A percentile compares a stretch with the other conserved stretches of the same genome.
phyloP scores from a whole-genome alignment of 2,329 filamentous ascomycete species.

The Raffaelea deltoideospora region DNA sequence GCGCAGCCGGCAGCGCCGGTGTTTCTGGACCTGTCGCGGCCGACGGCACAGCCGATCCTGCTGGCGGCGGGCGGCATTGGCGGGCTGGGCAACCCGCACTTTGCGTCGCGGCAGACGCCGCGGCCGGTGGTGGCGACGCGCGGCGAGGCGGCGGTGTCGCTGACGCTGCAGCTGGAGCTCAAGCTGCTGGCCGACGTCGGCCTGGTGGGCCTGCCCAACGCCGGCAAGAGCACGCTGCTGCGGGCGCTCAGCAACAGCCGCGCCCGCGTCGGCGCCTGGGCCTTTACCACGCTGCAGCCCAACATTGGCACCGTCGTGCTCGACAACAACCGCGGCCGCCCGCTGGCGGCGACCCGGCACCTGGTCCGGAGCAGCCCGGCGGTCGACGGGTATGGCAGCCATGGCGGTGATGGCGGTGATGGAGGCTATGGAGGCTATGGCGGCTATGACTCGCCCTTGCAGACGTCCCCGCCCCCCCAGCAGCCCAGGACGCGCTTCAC shows the following conservation, averaged over 20 bases:
- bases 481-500: slow-evolving; percentile 65
- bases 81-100: slow-evolving; percentile 87
- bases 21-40: slow-evolving; percentile 54
- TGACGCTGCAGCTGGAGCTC: slow-evolving; percentile 76
- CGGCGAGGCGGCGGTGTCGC: slow-evolving; percentile 62
- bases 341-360: slow-evolving; percentile 22
- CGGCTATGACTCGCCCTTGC: slow-evolving; percentile 11
- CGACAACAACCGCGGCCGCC: slow-evolving; percentile 70
- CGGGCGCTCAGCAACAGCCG: slow-evolving; percentile 78
- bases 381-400: too few relatives aligned
- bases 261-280: slow-evolving; percentile 84
- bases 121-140: slow-evolving; percentile 79
- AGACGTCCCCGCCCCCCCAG: slow-evolving; percentile 26
- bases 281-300: slow-evolving; percentile 87
- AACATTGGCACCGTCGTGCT: slow-evolving; percentile 88
- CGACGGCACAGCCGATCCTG: slow-evolving; percentile 70
- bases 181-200: slow-evolving; percentile 93
- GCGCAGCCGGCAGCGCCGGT: slow-evolving; percentile 62
- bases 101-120: slow-evolving; percentile 58
- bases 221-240: slow-evolving; percentile 85
- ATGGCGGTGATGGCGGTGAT: slow-evolving; percentile 17
- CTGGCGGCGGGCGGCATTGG: slow-evolving; percentile 79
- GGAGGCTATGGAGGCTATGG: too few relatives aligned
- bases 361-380: slow-evolving; percentile 20
- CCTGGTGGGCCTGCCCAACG: slow-evolving; percentile 87